Evolutionary conservation across 768 basidiomycete genomes (phyloP).

Genomic region (Tricholomella constricta): DNA sequence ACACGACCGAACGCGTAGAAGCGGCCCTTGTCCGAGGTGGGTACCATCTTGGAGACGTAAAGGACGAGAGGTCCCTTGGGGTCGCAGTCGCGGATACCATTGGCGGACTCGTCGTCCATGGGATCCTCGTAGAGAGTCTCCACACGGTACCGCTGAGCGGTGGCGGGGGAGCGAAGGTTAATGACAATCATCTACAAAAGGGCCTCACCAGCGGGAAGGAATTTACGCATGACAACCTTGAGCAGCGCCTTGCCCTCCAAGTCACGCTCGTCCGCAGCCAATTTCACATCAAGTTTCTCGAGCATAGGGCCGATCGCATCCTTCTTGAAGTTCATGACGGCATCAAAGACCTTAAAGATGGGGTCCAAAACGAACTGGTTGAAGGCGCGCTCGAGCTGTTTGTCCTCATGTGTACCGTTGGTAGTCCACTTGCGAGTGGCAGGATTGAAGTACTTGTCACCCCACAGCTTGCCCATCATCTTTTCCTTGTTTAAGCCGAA

Average conservation of each 20-base stretch:
- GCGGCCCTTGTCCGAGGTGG: constrained; percentile 99
- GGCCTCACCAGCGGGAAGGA: constrained; percentile 98
- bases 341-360: constrained; percentile 97
- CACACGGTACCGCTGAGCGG: constrained; percentile 97
- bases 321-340: constrained; percentile 99
- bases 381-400: constrained; percentile 94
- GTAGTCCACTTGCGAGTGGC: constrained; percentile 97
- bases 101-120: constrained; percentile 99
- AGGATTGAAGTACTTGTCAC: constrained; percentile 99
- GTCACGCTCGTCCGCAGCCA: constrained; percentile 85
- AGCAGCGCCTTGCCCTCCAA: constrained; percentile 94
- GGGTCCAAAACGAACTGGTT: constrained; percentile 98
- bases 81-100: constrained; percentile 98
- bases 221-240: constrained; percentile 98
- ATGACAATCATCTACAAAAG: constrained; percentile 99
- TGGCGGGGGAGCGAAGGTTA: constrained; percentile 95
- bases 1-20: constrained; percentile 99
- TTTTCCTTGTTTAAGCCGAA: constrained; percentile 99
- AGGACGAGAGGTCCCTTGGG: constrained; percentile 94
- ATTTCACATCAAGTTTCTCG: constrained; percentile 94
- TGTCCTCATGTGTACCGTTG: constrained; percentile 77
- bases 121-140: constrained; percentile 99
- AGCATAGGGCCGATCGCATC: constrained; percentile 80
- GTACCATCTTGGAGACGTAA: constrained; percentile 99
- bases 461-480: constrained; percentile 98